Evolutionary conservation across 2,329 filamentous ascomycete species (phyloP).

Genomic region (Aspergillus sp.): DNA sequence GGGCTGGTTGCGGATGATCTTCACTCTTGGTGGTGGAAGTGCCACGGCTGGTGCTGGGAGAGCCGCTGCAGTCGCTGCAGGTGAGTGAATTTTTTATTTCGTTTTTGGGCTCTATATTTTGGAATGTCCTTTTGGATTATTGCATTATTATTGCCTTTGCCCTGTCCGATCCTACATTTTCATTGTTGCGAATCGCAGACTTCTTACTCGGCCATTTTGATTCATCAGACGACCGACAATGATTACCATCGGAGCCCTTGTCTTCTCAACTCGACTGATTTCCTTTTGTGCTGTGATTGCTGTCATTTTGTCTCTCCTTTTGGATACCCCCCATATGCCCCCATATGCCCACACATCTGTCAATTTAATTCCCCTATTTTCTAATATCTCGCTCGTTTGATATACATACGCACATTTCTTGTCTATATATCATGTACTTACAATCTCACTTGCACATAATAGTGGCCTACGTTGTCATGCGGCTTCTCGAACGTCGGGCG

Average conservation of each 20-base stretch:
- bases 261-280: background rate
- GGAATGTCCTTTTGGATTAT: background rate
- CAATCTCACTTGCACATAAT: conserved; percentile 5
- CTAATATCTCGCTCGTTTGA: background rate
- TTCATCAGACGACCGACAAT: background rate
- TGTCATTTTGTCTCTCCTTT: background rate
- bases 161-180: background rate
- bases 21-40: conserved; percentile 37
- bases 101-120: background rate
- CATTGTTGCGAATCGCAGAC: background rate
- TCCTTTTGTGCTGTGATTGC: background rate
- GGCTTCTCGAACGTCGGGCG: conserved; percentile 26
- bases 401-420: background rate
- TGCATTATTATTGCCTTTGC: conserved; percentile 1
- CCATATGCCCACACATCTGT: background rate
- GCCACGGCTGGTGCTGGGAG: conserved; percentile 31
- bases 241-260: background rate
- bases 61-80: conserved; percentile 29
- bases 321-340: conserved; percentile 2
- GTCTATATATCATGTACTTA: background rate
- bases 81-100: conserved; percentile 28
- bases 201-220: conserved; percentile 6
- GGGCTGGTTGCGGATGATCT: conserved; percentile 33
- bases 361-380: background rate
- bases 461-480: conserved; percentile 29